Evolutionary conservation across 2,329 filamentous ascomycete species (phyloP), one percentile per base, ranked within the genome.

Genomic region (Botrytis sinoallii): DNA sequence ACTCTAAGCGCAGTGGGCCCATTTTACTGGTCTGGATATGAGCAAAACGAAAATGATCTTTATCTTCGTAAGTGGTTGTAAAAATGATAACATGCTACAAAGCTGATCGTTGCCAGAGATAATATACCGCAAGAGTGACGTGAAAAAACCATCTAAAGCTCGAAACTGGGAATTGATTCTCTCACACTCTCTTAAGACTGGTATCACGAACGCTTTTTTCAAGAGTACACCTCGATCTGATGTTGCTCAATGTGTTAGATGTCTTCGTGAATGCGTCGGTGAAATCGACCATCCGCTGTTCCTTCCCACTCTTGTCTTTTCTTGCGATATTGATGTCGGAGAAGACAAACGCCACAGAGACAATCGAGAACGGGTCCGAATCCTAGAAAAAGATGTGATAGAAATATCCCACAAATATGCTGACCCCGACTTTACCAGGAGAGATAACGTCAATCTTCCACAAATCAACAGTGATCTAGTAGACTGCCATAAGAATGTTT

Each of bases 401-500:
- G 22, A 52, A 1, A 2, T 2, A 52, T 52, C 48, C 4, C 48
- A n/a, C 48, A 14, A 0, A n/a, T 52, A 52, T n/a, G 48, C 48
- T 1, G 0, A 52, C 0, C 48, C 22, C 3, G 48, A 52, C 1
- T 52, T n/a, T 52, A 52, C 48, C 10, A 52, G 3, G 22, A 0
- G 10, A n/a, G 25, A n/a, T n/a, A 14, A 14, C 1, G 22, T 52
- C 22, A 52, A n/a, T 14, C 25, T 52, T 52, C 7, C 4, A 14
- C 22, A 52, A n/a, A n/a, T n/a, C 25, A n/a, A 52, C 4, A 52
- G 48, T n/a, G 10, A 52, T 4, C 1, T 52, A 0, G 48, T 52
- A 52, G 48, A 52, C 0, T 52, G 48, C 0, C 25, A 52, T 52
- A n/a, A n/a, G 1, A 52, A n/a, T n/a, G 25, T 52, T 14, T 14